Percentiles rank a stretch among this genome's conserved stretches.
phyloP scores from a whole-genome alignment of 148 eudicot species.

The Rhododendron molle region DNA sequence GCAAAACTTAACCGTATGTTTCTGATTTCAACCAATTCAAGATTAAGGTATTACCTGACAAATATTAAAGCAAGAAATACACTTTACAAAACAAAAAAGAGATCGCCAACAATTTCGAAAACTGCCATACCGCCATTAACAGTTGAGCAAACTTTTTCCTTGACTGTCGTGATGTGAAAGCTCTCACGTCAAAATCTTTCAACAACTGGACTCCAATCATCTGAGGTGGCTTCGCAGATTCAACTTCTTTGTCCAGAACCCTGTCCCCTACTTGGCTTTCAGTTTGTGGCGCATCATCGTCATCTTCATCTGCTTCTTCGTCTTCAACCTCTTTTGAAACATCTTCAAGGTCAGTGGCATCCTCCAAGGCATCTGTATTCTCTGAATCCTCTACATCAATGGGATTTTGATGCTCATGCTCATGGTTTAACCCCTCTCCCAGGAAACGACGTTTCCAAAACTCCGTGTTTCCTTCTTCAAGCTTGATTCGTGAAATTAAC shows the following conservation, averaged over 20 bases:
- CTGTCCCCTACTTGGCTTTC: constrained; percentile 65
- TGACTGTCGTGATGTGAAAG: constrained; percentile 49
- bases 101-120: not conserved
- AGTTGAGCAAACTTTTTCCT: constrained; percentile 49
- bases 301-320: constrained; percentile 80
- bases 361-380: constrained; percentile 48
- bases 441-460: constrained; percentile 96
- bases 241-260: constrained; percentile 75
- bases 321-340: constrained; percentile 62
- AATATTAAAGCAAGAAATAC: not conserved
- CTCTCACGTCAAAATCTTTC: constrained; percentile 58
- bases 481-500: constrained; percentile 77
- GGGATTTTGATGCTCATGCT: constrained; percentile 28
- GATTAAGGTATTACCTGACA: not conserved
- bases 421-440: constrained; percentile 62
- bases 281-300: constrained; percentile 70
- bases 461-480: constrained; percentile 94
- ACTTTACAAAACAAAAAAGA: not conserved
- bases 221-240: constrained; percentile 74
- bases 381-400: constrained; percentile 35
- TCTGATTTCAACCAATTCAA: not conserved
- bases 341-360: constrained; percentile 60
- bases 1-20: not conserved
- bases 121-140: constrained; percentile 47
- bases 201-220: constrained; percentile 93